Base-by-base conservation (phyloP, 345 rosid species). In the Heritiera littoralis region DNA sequence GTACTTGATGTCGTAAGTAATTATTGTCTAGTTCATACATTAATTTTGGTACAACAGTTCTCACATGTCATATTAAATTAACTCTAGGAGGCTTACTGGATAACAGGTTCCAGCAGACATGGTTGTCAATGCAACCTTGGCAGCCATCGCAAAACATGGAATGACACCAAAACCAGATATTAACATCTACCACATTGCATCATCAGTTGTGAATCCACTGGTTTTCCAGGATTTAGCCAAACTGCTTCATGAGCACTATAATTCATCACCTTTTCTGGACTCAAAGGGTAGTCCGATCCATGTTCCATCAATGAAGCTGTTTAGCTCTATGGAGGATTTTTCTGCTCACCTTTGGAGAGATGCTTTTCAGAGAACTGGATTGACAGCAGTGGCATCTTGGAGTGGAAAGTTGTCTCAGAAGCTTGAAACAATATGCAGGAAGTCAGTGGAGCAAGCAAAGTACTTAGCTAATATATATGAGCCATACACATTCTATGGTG, bases 401-500 rank as follows among this genome's bases (percentile, higher is more conserved):
- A 85, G 88, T 28, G 86, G 83, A 82, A 92, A 90, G 77, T 80
- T 91, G 79, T 79, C 91, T 9, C 88, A 82, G 59, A 56, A 56
- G 61, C 61, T 56, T 11, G 66, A 61, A 30, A 28, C 66, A 2
- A 84, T 96, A 9, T 89, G 97, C 85, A 87, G 85, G 75, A 93
- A 91, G 77, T 89, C 92, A 8, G 87, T 93, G 59, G 98, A 95
- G 65, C 99, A 91, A 80, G 96, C 93, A 0, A 91, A 92, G 90
- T 84, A 92, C 59, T 76, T 93, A 84, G 98, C 98, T 3, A 85
- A 84, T 77, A 87, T 91, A 32, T 95, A 95, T 41, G 91, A 90
- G 86, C 99, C 98, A 18, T 96, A 92, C 84, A 84, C 98, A 70
- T 94, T 94, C 77, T 92, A 96, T 78, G 87, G 90, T 46, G 98